Conservation (phyloP, 2,329 filamentous ascomycete species). For the Neoascochyta sp. region DNA sequence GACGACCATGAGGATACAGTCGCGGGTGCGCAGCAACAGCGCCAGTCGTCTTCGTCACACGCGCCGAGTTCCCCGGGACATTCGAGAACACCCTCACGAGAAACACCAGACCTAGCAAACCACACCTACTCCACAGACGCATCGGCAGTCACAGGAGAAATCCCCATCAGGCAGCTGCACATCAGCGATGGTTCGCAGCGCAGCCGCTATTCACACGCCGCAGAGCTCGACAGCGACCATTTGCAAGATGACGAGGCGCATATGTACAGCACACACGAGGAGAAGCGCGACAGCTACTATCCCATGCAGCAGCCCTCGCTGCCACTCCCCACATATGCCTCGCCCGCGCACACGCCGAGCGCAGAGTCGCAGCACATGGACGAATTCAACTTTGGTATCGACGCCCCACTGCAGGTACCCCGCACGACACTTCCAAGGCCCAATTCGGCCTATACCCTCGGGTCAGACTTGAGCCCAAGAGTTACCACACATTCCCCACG, state of each 20-base stretch:
- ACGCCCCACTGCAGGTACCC: constrained; percentile 40
- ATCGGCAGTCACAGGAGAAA: constrained; percentile 29
- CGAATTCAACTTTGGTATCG: constrained; percentile 30
- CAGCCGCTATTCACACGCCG: constrained; percentile 32
- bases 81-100: constrained; percentile 35
- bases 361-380: constrained; percentile 32
- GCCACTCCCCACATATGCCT: constrained; percentile 19
- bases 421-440: constrained; percentile 64
- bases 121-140: constrained; percentile 21
- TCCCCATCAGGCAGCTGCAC: constrained; percentile 34
- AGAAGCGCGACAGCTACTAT: constrained; percentile 17
- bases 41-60: constrained; percentile 34
- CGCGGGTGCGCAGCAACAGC: constrained; percentile 30
- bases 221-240: constrained; percentile 28
- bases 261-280: constrained; percentile 19
- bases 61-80: constrained; percentile 31
- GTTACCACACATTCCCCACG: constrained; percentile 57
- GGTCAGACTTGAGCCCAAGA: constrained; percentile 64
- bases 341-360: constrained; percentile 28
- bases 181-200: constrained; percentile 32
- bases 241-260: constrained; percentile 21
- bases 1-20: constrained; percentile 29
- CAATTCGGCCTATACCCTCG: constrained; percentile 69
- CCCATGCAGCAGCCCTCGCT: constrained; percentile 23
- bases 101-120: constrained; percentile 27